Conservation (phyloP, 148 eudicot genomes). For the Camellia lanceoleosa region DNA sequence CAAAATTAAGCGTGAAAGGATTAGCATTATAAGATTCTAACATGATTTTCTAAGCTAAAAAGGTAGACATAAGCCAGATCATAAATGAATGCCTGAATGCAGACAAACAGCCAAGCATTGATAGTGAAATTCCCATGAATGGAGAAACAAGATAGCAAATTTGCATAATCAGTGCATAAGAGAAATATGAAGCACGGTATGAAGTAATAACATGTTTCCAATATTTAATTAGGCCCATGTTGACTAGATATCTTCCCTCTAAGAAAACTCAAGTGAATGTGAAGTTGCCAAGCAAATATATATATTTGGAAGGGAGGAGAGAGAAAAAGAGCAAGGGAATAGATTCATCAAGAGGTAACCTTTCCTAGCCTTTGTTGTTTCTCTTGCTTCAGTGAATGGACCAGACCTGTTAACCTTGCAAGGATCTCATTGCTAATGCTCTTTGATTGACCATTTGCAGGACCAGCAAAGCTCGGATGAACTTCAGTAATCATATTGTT, state of each 20-base stretch:
- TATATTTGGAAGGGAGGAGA: neutral
- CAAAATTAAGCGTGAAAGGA: too few species aligned
- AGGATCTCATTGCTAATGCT: constrained; percentile 84
- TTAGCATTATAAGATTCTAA: too few species aligned
- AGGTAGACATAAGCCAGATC: too few species aligned
- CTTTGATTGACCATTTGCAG: constrained; percentile 51
- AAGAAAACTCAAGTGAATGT: neutral
- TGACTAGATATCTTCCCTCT: neutral
- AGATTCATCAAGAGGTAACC: constrained; percentile 30
- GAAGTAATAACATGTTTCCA: neutral
- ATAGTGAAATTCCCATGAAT: neutral
- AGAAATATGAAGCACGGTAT: constrained; percentile 1
- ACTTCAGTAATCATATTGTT: constrained; percentile 45
- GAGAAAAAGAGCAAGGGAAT: neutral
- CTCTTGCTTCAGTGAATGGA: constrained; percentile 61
- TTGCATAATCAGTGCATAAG: neutral
- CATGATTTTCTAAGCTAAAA: too few species aligned
- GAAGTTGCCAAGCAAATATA: neutral
- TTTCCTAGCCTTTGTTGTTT: constrained; percentile 60
- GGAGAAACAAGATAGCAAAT: neutral
- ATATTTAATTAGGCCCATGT: neutral
- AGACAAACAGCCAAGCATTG: neutral
- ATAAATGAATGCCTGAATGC: too few species aligned
- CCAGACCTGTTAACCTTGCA: constrained; percentile 53
- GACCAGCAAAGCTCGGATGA: constrained; percentile 66